phyloP scores from a whole-genome alignment of 192 early-diverging fungal genomes.

The Phycomyces nitens region DNA sequence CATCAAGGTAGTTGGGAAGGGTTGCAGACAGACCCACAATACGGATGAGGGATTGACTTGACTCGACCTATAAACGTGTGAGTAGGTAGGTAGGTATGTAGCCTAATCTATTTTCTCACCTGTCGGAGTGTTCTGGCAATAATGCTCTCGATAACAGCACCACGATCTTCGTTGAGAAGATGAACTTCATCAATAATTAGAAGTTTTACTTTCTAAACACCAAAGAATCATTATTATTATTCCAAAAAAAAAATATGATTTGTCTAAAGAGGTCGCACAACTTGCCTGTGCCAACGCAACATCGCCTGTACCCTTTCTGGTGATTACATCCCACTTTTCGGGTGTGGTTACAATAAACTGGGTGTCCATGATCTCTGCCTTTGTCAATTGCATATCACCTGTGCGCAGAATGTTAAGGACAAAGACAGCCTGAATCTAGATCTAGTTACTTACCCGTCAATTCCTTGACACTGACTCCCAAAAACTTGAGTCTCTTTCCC shows the following conservation, averaged over 20 bases:
- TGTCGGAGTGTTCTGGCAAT: slow-evolving; percentile 92
- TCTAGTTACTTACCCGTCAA: slow-evolving; percentile 60
- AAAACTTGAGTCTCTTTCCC: slow-evolving; percentile 72
- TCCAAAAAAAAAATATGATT: too few relatives aligned
- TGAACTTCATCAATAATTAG: slow-evolving; percentile 99
- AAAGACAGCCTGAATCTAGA: background rate
- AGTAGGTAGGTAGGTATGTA: too few relatives aligned
- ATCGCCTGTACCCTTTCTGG: slow-evolving; percentile 93
- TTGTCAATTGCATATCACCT: slow-evolving; percentile 98
- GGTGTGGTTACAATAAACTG: slow-evolving; percentile 99
- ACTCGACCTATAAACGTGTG: slow-evolving; percentile 72
- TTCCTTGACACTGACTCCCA: slow-evolving; percentile 87
- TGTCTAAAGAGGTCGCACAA: too few relatives aligned
- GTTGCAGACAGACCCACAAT: slow-evolving; percentile 97
- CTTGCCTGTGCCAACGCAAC: slow-evolving; percentile 69
- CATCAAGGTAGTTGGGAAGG: slow-evolving; percentile 96
- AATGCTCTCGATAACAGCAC: slow-evolving; percentile 93
- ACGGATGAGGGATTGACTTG: slow-evolving; percentile 91
- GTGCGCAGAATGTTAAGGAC: background rate
- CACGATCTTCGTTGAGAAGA: slow-evolving; percentile 93
- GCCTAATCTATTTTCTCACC: slow-evolving; percentile 25
- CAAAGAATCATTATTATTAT: too few relatives aligned
- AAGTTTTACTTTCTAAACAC: slow-evolving; percentile 77
- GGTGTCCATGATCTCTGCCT: slow-evolving; percentile 85
- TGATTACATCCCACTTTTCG: slow-evolving; percentile 99